Conservation (phyloP, 345 rosid species). For the Hirschfeldia incana region DNA sequence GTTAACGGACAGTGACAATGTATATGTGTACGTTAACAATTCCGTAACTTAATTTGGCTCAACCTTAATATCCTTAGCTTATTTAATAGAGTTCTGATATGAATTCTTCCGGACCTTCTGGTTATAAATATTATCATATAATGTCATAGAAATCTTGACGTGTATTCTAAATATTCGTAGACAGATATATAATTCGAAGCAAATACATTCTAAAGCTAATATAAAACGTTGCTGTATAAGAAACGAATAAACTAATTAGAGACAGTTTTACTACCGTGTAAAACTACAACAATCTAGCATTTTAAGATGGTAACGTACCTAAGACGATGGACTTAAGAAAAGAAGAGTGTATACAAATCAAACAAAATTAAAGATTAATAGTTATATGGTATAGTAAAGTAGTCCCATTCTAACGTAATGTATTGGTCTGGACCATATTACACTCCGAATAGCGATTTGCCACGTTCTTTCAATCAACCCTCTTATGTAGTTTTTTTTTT, state of each 20-base stretch:
- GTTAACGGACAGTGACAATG: not conserved
- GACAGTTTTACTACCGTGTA: not conserved
- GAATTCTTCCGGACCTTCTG: not conserved
- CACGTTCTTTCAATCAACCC: not conserved
- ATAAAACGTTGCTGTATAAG: slow-evolving; percentile 3
- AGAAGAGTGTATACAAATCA: not conserved
- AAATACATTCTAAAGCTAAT: not conserved
- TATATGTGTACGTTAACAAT: not conserved
- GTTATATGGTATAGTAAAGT: not conserved
- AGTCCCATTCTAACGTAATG: not conserved
- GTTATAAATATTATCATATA: not conserved
- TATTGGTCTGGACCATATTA: not conserved
- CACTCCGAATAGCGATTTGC: not conserved
- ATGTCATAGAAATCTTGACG: slow-evolving; percentile 2
- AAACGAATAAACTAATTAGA: slow-evolving; percentile 6
- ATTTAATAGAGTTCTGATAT: not conserved
- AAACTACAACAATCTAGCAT: slow-evolving; percentile 8
- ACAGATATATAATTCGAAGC: not conserved
- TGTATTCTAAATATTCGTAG: not conserved
- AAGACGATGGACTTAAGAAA: not conserved
- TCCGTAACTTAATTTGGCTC: not conserved
- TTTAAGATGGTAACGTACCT: slow-evolving; percentile 12
- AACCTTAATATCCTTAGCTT: not conserved
- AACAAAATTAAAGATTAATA: not conserved
- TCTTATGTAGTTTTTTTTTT: not conserved